Evolutionary conservation across 2,329 filamentous ascomycete genomes (phyloP), one percentile per base, ranked within the genome.

Genomic region (Gremmenia infestans): DNA sequence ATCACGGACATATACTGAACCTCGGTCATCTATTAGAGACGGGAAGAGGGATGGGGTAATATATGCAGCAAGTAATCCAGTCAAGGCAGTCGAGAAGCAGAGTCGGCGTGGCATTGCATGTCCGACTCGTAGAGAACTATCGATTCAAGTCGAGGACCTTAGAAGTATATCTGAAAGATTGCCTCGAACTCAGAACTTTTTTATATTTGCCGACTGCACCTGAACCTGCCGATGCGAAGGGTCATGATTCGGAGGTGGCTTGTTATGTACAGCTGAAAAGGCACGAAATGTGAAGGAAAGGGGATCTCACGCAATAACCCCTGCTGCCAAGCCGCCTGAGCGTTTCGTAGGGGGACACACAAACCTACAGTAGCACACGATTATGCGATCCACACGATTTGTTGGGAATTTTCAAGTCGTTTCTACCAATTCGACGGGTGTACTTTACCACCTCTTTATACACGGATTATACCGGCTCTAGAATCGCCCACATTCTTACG

Each of bases 211-310:
- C 23, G 25, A 52, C 15, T n/a, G 11, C 19, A 7, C 39, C 5
- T 25, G 46, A 43, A 46, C 35, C 19, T 52, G 25, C 14, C 40
- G 32, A 48, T 42, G 23, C 35, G 23, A 36, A 48, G 19, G 22
- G 12, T 54, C 17, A 48, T 11, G 17, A 9, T 6, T 2, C 22
- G 22, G 36, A 58, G 6, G 45, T 52, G 48, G 56, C 55, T 53
- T 32, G 25, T 35, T 46, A 23, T 36, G 6, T 46, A 14, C 48
- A 58, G 56, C 56, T 58, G 56, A 58, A 58, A 53, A 53, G 48
- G 43, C 19, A 17, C 28, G 19, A 25, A 39, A 22, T 17, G 15
- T 46, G 40, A 45, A 17, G 42, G 43, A 46, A 25, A 35, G 51
- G 51, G 32, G 22, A 45, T 36, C 11, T 36, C 37, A 49, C 42